Base-by-base conservation (phyloP, 768 basidiomycete species). In the Antrodiella citrinella region DNA sequence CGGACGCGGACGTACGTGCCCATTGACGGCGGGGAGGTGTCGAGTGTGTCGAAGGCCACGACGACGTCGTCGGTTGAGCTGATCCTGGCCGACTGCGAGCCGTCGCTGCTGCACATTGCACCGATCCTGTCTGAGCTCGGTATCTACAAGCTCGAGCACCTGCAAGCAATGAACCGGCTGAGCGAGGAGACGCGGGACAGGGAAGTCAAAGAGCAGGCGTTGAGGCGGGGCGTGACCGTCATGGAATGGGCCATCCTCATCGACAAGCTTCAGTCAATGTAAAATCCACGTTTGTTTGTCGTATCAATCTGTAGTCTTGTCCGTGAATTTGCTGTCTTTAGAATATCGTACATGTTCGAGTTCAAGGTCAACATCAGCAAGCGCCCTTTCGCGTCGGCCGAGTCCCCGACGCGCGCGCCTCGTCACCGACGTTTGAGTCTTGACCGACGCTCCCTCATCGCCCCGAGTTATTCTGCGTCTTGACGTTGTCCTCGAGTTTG, bases 221-320 rank as follows among this genome's bases (percentile, higher is more conserved):
- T 88, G 65, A 77, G 68, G 59, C 69, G 76, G 57, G 86, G 86
- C 1, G 69, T 88, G 46, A 86, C 84, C 0, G 72, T 85, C 5
- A 69, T 88, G 66, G 86, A 88, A 57, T 88, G 86, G 86, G 86
- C 86, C 19, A 83, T 87, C 58, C 68, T 88, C 57, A 63, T 88
- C 51, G 86, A 88, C 64, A 78, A 69, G 59, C 61, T 86, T 54
- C 77, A 75, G 54, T 67, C 59, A 30, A 55, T 69, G 50, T 71
- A 44, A 52, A 10, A 10, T 38, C 35, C n/a, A n/a, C n/a, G n/a
- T n/a, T n/a, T n/a, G n/a, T n/a, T n/a, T n/a, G n/a, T n/a, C n/a
- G n/a, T n/a, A n/a, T n/a, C n/a, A n/a, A n/a, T n/a, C n/a, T n/a
- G n/a, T n/a, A n/a, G n/a, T n/a, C n/a, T n/a, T n/a, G n/a, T n/a